Conservation (phyloP, 176 grass and related monocot species). For the Cenchrus americanus region DNA sequence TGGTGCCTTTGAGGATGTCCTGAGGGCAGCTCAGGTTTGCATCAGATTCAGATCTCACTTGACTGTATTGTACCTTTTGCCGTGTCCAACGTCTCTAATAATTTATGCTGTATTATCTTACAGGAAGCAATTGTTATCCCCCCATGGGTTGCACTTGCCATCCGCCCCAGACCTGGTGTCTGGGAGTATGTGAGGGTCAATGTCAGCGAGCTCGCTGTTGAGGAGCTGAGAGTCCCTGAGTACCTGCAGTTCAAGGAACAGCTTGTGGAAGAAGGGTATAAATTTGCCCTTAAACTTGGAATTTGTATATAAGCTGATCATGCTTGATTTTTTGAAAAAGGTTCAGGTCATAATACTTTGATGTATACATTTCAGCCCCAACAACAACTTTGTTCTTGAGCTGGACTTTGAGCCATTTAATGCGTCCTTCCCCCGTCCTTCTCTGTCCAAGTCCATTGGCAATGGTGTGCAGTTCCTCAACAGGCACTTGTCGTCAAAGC, state of each 20-base stretch:
- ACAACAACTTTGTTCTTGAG: constrained; percentile 83
- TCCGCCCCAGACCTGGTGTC: constrained; percentile 91
- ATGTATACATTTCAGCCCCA: constrained; percentile 39
- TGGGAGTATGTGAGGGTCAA: constrained; percentile 93
- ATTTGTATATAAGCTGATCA: background rate
- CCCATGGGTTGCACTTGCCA: constrained; percentile 90
- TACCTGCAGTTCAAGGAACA: constrained; percentile 99
- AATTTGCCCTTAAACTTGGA: background rate
- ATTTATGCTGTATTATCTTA: background rate
- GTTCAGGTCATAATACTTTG: background rate
- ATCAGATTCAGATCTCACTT: constrained; percentile 13
- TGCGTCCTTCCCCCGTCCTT: constrained; percentile 90
- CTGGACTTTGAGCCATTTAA: constrained; percentile 99
- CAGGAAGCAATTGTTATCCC: constrained; percentile 92
- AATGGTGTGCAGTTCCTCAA: constrained; percentile 99
- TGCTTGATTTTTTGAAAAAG: background rate
- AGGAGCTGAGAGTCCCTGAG: constrained; percentile 87
- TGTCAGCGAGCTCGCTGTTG: constrained; percentile 83
- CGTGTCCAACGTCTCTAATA: background rate
- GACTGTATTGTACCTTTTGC: background rate
- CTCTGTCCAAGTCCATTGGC: constrained; percentile 93
- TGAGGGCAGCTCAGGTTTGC: constrained; percentile 79
- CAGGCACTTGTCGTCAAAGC: constrained; percentile 92
- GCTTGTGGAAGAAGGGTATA: constrained; percentile 80
- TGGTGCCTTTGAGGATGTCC: constrained; percentile 89